Conservation (phyloP, 768 basidiomycete genomes). For the Termitomyces titanicus region DNA sequence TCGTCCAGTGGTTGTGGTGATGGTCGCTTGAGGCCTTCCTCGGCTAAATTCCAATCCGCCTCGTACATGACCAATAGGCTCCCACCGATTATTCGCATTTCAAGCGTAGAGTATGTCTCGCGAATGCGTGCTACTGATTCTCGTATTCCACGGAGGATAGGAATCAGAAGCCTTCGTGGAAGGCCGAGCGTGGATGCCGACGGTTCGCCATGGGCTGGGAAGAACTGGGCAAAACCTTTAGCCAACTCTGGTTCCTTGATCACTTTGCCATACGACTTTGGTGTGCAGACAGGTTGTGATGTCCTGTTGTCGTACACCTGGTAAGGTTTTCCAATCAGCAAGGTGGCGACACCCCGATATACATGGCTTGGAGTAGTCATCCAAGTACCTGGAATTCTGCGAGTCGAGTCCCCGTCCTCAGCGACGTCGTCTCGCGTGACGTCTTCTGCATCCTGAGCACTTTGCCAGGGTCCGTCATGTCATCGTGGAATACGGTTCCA, state of each 20-base stretch:
- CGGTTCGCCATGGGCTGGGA: constrained; percentile 45
- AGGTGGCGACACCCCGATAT: not conserved
- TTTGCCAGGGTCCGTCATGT: constrained; percentile 64
- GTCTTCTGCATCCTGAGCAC: constrained; percentile 68
- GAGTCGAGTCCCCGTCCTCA: constrained; percentile 71
- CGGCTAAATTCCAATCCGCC: constrained; percentile 39
- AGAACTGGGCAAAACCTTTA: constrained; percentile 71
- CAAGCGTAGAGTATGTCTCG: constrained; percentile 42
- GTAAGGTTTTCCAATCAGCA: not conserved
- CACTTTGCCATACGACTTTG: constrained; percentile 75
- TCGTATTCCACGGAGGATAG: constrained; percentile 55
- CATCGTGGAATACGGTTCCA: constrained; percentile 82
- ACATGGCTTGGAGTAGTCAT: not conserved
- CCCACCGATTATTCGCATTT: constrained; percentile 78
- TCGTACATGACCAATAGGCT: constrained; percentile 81
- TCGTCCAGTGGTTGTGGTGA: constrained; percentile 21
- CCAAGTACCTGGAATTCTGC: constrained; percentile 83
- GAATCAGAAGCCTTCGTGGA: constrained; percentile 48
- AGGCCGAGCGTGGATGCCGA: constrained; percentile 41
- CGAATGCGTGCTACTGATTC: constrained; percentile 48
- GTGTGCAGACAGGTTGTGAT: constrained; percentile 50
- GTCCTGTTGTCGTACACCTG: constrained; percentile 71
- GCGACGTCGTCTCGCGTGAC: constrained; percentile 67
- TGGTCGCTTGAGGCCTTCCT: constrained; percentile 36
- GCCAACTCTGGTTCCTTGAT: constrained; percentile 66